A percentile compares a stretch with the other conserved stretches of the same genome.
phyloP scores from a whole-genome alignment of 345 rosid species.

The Microcos paniculata region DNA sequence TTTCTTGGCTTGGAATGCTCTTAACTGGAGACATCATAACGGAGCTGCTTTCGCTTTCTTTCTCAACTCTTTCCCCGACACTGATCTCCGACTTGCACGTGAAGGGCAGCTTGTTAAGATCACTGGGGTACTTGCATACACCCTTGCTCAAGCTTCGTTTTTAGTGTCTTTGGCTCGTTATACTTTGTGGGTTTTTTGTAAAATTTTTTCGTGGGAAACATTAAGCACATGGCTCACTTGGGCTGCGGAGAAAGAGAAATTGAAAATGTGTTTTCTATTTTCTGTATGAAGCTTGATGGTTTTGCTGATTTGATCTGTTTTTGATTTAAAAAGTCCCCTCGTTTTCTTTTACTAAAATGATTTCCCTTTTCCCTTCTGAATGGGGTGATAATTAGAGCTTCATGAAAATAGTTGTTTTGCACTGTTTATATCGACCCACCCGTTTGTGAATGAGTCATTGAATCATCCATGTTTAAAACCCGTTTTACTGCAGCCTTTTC shows the following conservation, averaged over 20 bases:
- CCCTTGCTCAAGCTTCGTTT: background rate
- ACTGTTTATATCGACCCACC: background rate
- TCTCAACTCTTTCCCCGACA: conserved; percentile 45
- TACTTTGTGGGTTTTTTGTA: conserved; percentile 10
- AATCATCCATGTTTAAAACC: no score
- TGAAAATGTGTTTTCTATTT: background rate
- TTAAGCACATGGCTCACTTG: background rate
- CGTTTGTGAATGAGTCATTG: background rate
- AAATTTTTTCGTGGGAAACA: background rate
- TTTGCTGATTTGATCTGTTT: background rate
- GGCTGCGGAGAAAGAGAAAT: background rate
- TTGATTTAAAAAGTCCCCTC: background rate
- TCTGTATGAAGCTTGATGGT: background rate
- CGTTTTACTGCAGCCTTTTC: no score
- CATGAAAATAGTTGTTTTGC: no score
- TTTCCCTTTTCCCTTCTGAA: background rate
- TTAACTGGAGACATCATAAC: conserved; percentile 22
- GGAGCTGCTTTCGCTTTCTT: conserved; percentile 33
- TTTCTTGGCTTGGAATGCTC: conserved; percentile 44
- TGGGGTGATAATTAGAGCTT: background rate
- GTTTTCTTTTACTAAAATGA: background rate
- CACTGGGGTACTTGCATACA: conserved; percentile 39
- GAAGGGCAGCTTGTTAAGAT: conserved; percentile 56
- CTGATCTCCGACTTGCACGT: conserved; percentile 44
- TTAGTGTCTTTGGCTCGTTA: background rate